Conservation (phyloP, 495 filamentous ascomycete genomes). For the Aspergillus panamensis region DNA sequence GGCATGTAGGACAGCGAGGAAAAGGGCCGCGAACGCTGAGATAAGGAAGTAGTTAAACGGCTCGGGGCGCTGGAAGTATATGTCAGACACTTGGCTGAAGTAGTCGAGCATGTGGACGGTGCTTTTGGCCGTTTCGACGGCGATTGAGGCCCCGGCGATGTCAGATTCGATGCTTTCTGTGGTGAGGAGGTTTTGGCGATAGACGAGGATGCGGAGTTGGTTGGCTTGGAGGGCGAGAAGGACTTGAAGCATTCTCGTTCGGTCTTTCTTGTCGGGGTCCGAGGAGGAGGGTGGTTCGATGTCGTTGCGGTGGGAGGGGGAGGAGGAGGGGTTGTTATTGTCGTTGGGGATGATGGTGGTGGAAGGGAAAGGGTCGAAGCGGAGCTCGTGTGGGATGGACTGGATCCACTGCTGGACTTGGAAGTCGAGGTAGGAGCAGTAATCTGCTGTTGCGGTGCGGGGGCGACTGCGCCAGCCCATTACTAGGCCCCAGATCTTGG, state of each 20-base stretch:
- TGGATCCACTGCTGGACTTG: conserved; percentile 75
- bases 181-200: conserved; percentile 71
- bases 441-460: conserved; percentile 50
- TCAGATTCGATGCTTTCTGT: conserved; percentile 67
- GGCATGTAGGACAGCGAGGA: conserved; percentile 74
- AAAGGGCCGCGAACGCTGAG: conserved; percentile 72
- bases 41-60: conserved; percentile 84
- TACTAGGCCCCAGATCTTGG: conserved; percentile 68
- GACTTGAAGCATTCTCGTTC: conserved; percentile 42
- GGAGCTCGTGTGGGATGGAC: conserved; percentile 50
- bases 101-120: conserved; percentile 69
- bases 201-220: conserved; percentile 76
- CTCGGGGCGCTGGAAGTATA: conserved; percentile 73
- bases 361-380: conserved; percentile 45
- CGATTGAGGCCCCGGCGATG: conserved; percentile 57
- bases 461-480: conserved; percentile 45
- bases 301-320: background rate
- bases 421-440: conserved; percentile 67
- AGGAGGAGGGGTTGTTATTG: background rate
- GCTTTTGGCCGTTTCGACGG: conserved; percentile 71
- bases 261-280: conserved; percentile 30
- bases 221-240: conserved; percentile 66
- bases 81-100: conserved; percentile 66
- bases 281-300: conserved; percentile 27
- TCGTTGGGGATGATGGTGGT: background rate